Evolutionary conservation across 192 early-diverging fungal genomes (phyloP), one percentile per base, ranked within the genome.

Genomic region (Coemansia aciculifera): DNA sequence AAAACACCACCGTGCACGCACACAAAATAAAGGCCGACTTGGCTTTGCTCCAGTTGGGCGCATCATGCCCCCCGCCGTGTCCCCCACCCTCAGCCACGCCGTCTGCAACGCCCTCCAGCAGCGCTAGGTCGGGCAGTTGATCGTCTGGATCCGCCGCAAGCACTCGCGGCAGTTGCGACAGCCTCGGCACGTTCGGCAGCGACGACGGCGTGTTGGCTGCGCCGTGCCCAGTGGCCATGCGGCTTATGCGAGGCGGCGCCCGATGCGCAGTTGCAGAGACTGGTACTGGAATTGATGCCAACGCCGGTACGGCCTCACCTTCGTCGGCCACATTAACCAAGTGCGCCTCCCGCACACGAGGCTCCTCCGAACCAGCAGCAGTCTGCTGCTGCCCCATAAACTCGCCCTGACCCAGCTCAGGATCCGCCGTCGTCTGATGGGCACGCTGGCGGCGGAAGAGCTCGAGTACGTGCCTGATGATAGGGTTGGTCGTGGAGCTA

Each of bases 11-110:
- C 4, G 97, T 98, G 64, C 93, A 93, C 1, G 74, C 80, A 36
- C 96, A 79, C 40, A 98, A 79, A 44, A 98, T 89, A 23, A 90
- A 77, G 24, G 87, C 87, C 65, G 88, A 90, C 79, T 93, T 94
- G 44, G 74, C 56, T 51, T 91, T 90, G 71, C 88, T 88, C 96
- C 96, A 98, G 72, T 94, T 94, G 43, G 96, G 95, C 56, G 91
- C 90, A 69, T 95, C 94, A 68, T 98, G 96, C 23, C 94, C 94
- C 32, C 85, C 89, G 31, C 54, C 54, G 37, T 88, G 91, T 4
- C 87, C 88, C 15, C 87, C 90, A 39, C 75, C 88, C 11, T 88
- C 89, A 9, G 87, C 90, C 9, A 82, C 87, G 37, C 66, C 80
- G 34, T 70, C 72, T 1, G 75, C 75, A 15, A 72, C 75, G 44